phyloP scores from a whole-genome alignment of 441 rosid species.

The Eugenia klotzschiana region DNA sequence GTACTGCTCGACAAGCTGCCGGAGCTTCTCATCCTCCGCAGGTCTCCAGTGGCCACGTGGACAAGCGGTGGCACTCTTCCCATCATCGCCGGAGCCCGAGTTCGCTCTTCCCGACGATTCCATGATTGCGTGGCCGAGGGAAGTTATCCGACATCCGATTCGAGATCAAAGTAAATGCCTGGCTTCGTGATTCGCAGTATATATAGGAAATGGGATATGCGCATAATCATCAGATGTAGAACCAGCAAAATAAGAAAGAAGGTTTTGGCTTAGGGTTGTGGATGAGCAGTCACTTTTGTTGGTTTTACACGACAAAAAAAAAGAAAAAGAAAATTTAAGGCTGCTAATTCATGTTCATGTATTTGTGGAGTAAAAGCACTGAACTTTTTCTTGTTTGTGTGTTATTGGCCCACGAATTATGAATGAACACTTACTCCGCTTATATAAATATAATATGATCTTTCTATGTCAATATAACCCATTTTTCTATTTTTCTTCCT shows the following conservation, averaged over 20 bases:
- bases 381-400: not conserved
- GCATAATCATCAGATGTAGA: not conserved
- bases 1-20: constrained; percentile 29
- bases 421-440: not conserved
- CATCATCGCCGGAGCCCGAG: constrained; percentile 26
- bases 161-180: constrained; percentile 12
- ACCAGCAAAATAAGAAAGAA: constrained; percentile 24
- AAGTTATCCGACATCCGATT: constrained; percentile 7
- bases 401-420: not conserved
- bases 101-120: constrained; percentile 14
- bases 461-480: not conserved
- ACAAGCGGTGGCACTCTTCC: constrained; percentile 9
- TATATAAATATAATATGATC: not conserved
- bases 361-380: not conserved
- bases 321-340: not conserved
- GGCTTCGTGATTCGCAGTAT: constrained; percentile 11
- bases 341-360: not conserved
- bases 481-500: not conserved
- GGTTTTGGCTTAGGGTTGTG: constrained; percentile 42
- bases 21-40: constrained; percentile 27
- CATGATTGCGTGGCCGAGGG: constrained; percentile 8
- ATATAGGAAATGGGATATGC: constrained; percentile 10
- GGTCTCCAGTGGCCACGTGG: constrained; percentile 36
- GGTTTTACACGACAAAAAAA: not conserved
- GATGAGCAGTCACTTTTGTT: not conserved